These are phyloP conservation scores for Tremella mesenterica DNA, from an alignment of 768 basidiomycete genomes.

Conservation along the genomic window DNA sequence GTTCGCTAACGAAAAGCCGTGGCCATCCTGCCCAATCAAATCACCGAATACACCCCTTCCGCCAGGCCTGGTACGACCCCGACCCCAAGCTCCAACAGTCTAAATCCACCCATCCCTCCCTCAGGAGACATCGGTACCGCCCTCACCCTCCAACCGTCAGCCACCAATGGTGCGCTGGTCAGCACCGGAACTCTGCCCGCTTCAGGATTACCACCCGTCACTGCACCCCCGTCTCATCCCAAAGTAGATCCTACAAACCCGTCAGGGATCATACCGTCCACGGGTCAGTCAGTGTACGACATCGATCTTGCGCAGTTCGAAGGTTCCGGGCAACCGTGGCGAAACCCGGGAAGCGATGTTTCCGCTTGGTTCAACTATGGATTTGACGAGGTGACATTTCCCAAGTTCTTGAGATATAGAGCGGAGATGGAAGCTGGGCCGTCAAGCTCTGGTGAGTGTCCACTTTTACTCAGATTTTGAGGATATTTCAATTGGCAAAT, in stretches of 20 bases:
- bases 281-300: slow-evolving; percentile 57
- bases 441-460: slow-evolving; percentile 29
- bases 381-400: slow-evolving; percentile 94
- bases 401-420: slow-evolving; percentile 55
- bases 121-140: slow-evolving; percentile 24
- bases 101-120: slow-evolving; percentile 22
- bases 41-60: slow-evolving; percentile 41
- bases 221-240: slow-evolving; percentile 58
- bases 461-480: not conserved
- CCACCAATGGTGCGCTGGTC: slow-evolving; percentile 18
- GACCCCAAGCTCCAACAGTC: slow-evolving; percentile 1
- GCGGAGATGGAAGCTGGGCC: slow-evolving; percentile 41
- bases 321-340: slow-evolving; percentile 75
- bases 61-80: slow-evolving; percentile 24
- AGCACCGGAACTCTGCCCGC: slow-evolving; percentile 28
- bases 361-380: slow-evolving; percentile 99
- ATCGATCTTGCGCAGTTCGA: slow-evolving; percentile 56
- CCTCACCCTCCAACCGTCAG: slow-evolving; percentile 17
- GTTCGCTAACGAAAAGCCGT: too few species aligned
- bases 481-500: not conserved
- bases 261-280: slow-evolving; percentile 56
- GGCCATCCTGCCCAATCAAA: too few species aligned
- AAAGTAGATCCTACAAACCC: slow-evolving; percentile 59
- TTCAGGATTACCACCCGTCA: slow-evolving; percentile 37
- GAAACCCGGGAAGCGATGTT: slow-evolving; percentile 80